Evolutionary conservation across 2,329 filamentous ascomycete genomes (phyloP), one percentile per base, ranked within the genome.

Genomic region (Penicillium corylophilum): DNA sequence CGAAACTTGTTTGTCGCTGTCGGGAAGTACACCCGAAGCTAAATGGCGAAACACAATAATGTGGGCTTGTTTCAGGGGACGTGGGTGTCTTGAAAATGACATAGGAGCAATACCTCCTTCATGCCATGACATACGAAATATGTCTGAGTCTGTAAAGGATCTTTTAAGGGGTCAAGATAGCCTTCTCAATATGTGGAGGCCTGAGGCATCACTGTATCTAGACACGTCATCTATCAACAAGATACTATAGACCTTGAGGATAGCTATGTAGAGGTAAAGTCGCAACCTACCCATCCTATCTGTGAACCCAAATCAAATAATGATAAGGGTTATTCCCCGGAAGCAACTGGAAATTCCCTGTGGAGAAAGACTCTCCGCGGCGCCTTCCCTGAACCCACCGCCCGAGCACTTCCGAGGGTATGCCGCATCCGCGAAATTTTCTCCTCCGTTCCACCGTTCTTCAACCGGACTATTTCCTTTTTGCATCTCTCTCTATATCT

Each of bases 371-470:
- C 43, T 46, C 59, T 59, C 57, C 59, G 53, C 57, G 60, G 54
- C 51, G 50, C 10, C 44, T 65, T 54, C 56, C 51, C 55, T 57
- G 61, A 60, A 59, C 59, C 62, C 63, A 65, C 62, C 64, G 62
- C 68, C 69, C 69, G 70, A 71, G 64, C 65, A 60, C 64, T 69
- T 68, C 70, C 70, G 71, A 69, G 59, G 62, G 65, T 67, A 68
- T 68, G 65, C 71, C 70, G 70, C 62, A 64, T 65, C 69, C 66
- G 66, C 68, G 67, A 73, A 73, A 73, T 72, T 74, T 73, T 73
- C 69, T 70, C 61, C 56, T 53, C 62, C 59, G 56, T 61, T 64
- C 61, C 59, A 65, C 64, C 64, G 49, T 59, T 53, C 54, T 51
- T 54, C 49, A 52, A 48, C 52, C 51, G 48, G 42, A 56, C 53